These are phyloP conservation scores for Musa schizocarpa DNA, from an alignment of 176 grass and related monocot genomes.

Conservation along the genomic window DNA sequence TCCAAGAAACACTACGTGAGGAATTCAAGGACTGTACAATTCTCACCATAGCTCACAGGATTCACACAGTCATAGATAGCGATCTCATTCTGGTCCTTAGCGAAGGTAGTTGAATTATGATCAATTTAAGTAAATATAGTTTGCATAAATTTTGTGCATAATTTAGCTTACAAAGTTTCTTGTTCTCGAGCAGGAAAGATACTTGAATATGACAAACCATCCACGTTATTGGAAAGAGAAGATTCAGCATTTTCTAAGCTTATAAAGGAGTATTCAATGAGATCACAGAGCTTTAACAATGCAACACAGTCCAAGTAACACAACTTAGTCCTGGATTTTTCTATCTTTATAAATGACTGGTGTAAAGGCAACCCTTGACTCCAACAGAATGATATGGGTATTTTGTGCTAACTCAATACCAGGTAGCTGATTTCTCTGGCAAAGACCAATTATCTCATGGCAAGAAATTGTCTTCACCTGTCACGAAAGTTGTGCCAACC, in stretches of 20 bases:
- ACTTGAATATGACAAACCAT: slow-evolving; percentile 61
- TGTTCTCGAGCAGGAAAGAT: slow-evolving; percentile 56
- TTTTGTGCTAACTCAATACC: background rate
- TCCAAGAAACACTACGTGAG: background rate
- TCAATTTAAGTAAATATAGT: background rate
- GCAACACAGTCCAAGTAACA: background rate
- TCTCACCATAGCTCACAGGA: slow-evolving; percentile 79
- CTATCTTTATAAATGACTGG: background rate
- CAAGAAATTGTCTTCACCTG: no score
- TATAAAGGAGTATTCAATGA: slow-evolving; percentile 71
- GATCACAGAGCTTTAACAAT: slow-evolving; percentile 44
- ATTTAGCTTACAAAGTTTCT: slow-evolving; percentile 18
- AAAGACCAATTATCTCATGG: background rate
- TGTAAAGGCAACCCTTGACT: background rate
- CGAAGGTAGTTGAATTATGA: slow-evolving; percentile 39
- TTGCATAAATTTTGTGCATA: slow-evolving; percentile 1
- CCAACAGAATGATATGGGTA: background rate
- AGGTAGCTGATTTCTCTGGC: background rate
- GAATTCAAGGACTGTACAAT: slow-evolving; percentile 72
- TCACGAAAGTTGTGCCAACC: background rate
- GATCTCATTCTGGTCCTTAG: slow-evolving; percentile 81
- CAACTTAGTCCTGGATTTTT: background rate
- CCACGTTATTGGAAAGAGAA: slow-evolving; percentile 65
- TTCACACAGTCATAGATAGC: slow-evolving; percentile 88
- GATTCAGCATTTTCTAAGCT: slow-evolving; percentile 81